Percentiles rank a stretch among this genome's conserved stretches.
phyloP scores from a whole-genome alignment of 805 yeast genomes.

The Sporopachydermia lactativora region DNA sequence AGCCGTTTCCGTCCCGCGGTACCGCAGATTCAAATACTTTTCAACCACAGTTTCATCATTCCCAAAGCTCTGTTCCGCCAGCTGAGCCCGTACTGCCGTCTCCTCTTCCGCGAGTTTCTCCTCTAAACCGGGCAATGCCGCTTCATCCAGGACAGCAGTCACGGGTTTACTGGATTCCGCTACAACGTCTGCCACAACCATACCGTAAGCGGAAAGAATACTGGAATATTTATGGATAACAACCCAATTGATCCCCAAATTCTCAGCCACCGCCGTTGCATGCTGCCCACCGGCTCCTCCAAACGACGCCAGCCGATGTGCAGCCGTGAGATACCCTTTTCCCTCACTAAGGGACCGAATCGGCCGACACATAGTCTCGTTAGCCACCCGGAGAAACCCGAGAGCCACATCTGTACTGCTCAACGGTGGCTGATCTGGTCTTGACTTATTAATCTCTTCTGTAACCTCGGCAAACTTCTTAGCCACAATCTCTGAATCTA shows the following conservation, averaged over 20 bases:
- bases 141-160: slow-evolving; percentile 26
- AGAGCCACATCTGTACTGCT: slow-evolving; percentile 57
- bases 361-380: slow-evolving; percentile 85
- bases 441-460: slow-evolving; percentile 32
- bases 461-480: slow-evolving; percentile 41
- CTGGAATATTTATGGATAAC: slow-evolving; percentile 74
- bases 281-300: slow-evolving; percentile 96
- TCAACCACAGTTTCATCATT: slow-evolving; percentile 36
- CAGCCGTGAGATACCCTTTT: slow-evolving; percentile 52
- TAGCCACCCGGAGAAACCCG: slow-evolving; percentile 75
- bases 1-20: slow-evolving; percentile 82
- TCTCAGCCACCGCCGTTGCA: slow-evolving; percentile 62
- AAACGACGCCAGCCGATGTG: slow-evolving; percentile 66
- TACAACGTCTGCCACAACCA: slow-evolving; percentile 75
- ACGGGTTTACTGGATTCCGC: slow-evolving; percentile 66
- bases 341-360: slow-evolving; percentile 77
- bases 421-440: slow-evolving; percentile 24
- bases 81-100: slow-evolving; percentile 25
- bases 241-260: slow-evolving; percentile 53
- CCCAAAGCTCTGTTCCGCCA: slow-evolving; percentile 39
- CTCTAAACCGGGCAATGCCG: slow-evolving; percentile 22
- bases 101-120: slow-evolving; percentile 31
- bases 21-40: slow-evolving; percentile 61
- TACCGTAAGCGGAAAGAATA: slow-evolving; percentile 77
- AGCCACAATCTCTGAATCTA: slow-evolving; percentile 41